These are phyloP conservation scores for Fusarium cicatricum DNA, from an alignment of 2,329 filamentous ascomycete genomes.

Conservation along the genomic window DNA sequence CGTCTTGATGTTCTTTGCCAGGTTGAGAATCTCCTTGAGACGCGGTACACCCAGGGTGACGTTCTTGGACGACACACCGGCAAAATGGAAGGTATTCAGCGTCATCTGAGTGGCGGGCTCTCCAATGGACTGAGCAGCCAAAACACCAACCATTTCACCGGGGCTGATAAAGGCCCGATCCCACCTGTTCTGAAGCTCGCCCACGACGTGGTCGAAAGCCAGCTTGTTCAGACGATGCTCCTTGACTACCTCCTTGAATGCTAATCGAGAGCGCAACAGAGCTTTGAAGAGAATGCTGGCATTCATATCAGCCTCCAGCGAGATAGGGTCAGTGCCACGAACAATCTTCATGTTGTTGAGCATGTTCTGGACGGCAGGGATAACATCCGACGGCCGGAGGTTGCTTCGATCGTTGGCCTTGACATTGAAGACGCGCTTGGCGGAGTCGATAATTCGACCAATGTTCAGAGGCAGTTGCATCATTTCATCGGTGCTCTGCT, in stretches of 20 bases:
- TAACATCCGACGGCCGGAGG: constrained; percentile 85
- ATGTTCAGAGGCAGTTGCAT: constrained; percentile 96
- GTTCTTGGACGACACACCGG: constrained; percentile 99
- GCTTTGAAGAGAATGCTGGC: constrained; percentile 94
- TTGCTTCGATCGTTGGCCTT: constrained; percentile 88
- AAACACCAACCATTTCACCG: constrained; percentile 98
- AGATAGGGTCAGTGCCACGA: constrained; percentile 83
- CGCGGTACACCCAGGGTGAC: constrained; percentile 98
- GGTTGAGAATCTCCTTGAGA: constrained; percentile 98
- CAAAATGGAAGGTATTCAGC: constrained; percentile 99
- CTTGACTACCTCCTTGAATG: constrained; percentile 91
- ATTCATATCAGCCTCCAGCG: constrained; percentile 84
- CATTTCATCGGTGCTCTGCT: constrained; percentile 81
- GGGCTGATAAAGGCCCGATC: constrained; percentile 85
- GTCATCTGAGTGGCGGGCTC: constrained; percentile 99
- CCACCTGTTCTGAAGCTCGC: constrained; percentile 90
- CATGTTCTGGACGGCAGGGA: constrained; percentile 78
- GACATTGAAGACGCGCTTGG: constrained; percentile 90
- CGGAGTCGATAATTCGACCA: constrained; percentile 87
- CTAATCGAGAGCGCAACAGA: constrained; percentile 84
- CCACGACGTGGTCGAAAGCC: constrained; percentile 90
- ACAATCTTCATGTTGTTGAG: constrained; percentile 84
- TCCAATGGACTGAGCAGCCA: constrained; percentile 97
- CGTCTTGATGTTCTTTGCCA: constrained; percentile 98
- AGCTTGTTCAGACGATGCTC: constrained; percentile 87